These are phyloP conservation scores for Trypanosoma mega DNA, from an alignment of 208 protist species.

Conservation along the genomic window DNA sequence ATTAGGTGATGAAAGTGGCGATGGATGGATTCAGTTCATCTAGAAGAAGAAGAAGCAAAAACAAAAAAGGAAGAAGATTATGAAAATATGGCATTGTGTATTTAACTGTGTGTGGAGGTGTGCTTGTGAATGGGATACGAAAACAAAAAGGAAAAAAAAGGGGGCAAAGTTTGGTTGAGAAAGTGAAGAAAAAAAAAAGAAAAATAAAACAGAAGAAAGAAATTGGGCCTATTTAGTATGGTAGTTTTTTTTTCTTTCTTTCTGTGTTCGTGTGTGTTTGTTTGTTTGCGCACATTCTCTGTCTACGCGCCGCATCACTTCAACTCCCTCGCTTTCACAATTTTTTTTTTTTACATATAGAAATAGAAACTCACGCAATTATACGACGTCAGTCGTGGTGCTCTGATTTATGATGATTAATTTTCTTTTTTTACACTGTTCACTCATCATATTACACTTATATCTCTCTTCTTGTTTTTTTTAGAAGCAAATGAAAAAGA, in stretches of 20 bases:
- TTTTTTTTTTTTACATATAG: too few relatives aligned
- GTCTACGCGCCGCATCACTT: too few relatives aligned
- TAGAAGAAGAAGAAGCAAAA: slow-evolving; percentile 18
- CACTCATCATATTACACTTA: too few relatives aligned
- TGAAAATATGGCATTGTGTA: slow-evolving; percentile 1
- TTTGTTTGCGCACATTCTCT: too few relatives aligned
- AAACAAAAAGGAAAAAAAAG: not conserved
- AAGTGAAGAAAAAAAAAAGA: not conserved
- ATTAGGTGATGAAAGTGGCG: slow-evolving; percentile 38
- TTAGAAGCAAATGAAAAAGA: too few relatives aligned
- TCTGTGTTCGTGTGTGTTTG: too few relatives aligned
- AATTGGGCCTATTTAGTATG: not conserved
- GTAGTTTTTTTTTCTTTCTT: too few relatives aligned
- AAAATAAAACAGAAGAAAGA: slow-evolving; percentile 6
- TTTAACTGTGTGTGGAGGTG: not conserved
- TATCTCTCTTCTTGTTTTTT: slow-evolving; percentile 1
- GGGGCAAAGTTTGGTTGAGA: not conserved
- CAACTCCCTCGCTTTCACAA: too few relatives aligned
- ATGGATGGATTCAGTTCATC: slow-evolving; percentile 76
- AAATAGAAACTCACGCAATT: too few relatives aligned
- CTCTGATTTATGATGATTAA: too few relatives aligned
- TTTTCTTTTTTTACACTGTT: too few relatives aligned
- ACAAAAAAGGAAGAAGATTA: slow-evolving; percentile 1
- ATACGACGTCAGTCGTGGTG: too few relatives aligned
- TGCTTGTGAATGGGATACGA: not conserved